Evolutionary conservation across 306 rosid species (phyloP).

Genomic region (Begonia masoniana): DNA sequence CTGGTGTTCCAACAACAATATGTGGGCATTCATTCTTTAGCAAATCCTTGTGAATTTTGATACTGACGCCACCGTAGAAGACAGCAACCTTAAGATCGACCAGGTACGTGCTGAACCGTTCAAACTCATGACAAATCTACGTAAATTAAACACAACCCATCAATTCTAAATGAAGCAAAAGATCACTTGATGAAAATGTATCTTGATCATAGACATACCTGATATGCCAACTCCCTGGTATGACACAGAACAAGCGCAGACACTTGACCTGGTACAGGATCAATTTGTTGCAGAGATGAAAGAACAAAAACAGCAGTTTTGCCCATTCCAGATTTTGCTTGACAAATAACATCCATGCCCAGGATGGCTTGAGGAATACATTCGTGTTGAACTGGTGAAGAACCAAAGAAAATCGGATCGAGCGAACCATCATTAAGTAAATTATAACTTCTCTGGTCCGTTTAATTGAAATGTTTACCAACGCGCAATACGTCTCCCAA

Average conservation of each 20-base stretch:
- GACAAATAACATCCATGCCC: conserved; percentile 98
- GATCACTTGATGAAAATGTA: neutral
- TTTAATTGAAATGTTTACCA: conserved; percentile 52
- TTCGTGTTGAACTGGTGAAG: conserved; percentile 97
- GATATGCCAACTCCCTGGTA: conserved; percentile 92
- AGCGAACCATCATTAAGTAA: conserved; percentile 71
- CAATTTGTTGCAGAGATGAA: conserved; percentile 90
- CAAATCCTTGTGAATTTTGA: conserved; percentile 88
- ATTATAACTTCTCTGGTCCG: conserved; percentile 50
- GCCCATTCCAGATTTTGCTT: conserved; percentile 99
- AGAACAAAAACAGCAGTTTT: conserved; percentile 98
- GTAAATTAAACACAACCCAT: neutral
- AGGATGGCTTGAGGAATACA: conserved; percentile 99
- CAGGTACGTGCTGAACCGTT: conserved; percentile 90
- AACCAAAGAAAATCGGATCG: conserved; percentile 67
- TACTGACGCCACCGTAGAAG: conserved; percentile 91
- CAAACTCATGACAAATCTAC: conserved; percentile 96
- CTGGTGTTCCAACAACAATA: conserved; percentile 99
- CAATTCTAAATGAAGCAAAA: neutral
- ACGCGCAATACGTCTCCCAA: conserved; percentile 46
- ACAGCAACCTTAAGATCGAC: conserved; percentile 97
- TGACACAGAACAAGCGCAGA: conserved; percentile 92
- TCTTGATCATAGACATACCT: conserved; percentile 29
- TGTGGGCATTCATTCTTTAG: conserved; percentile 94
- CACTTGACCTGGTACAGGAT: conserved; percentile 92